phyloP scores from a whole-genome alignment of 2,329 filamentous ascomycete genomes.

The Neobulgaria alba region DNA sequence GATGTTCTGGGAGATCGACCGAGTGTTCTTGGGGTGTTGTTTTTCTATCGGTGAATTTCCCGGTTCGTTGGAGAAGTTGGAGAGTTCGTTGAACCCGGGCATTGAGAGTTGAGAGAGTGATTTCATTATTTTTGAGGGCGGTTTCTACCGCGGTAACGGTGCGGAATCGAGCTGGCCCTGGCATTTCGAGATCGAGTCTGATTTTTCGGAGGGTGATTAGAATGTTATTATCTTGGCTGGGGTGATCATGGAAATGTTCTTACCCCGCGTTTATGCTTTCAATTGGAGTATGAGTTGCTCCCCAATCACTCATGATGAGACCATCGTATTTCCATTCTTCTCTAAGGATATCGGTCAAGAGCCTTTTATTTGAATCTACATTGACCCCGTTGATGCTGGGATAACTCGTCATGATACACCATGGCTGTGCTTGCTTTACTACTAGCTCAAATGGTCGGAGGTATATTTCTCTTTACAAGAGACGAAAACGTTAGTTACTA shows the following conservation, averaged over 20 bases:
- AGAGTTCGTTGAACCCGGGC: conserved; percentile 7
- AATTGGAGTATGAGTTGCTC: conserved; percentile 24
- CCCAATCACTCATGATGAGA: conserved; percentile 29
- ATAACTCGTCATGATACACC: conserved; percentile 26
- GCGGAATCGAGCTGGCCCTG: conserved; percentile 23
- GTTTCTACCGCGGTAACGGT: conserved; percentile 10
- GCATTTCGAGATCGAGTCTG: conserved; percentile 31
- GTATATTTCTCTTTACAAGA: conserved; percentile 29
- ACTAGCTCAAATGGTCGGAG: conserved; percentile 26
- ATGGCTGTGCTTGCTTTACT: conserved; percentile 16
- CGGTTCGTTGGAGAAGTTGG: conserved; percentile 5
- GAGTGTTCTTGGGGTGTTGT: conserved; percentile 4
- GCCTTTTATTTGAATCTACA: conserved; percentile 18
- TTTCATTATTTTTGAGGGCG: not conserved
- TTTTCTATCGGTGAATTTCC: not conserved
- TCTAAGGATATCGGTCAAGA: conserved; percentile 26
- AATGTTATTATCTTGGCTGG: too few relatives aligned
- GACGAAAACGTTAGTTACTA: too few relatives aligned
- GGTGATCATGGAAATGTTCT: too few relatives aligned
- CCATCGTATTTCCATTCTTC: conserved; percentile 28
- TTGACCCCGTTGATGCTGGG: conserved; percentile 27
- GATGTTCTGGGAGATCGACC: conserved; percentile 16
- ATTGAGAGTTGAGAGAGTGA: conserved; percentile 5
- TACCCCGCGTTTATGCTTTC: conserved; percentile 22
- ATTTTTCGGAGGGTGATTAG: too few relatives aligned